Percentiles rank a stretch among this genome's conserved stretches.
These are phyloP conservation scores for Plantago coronopus DNA, from an alignment of 305 asterid genomes.

Conservation along the genomic window DNA sequence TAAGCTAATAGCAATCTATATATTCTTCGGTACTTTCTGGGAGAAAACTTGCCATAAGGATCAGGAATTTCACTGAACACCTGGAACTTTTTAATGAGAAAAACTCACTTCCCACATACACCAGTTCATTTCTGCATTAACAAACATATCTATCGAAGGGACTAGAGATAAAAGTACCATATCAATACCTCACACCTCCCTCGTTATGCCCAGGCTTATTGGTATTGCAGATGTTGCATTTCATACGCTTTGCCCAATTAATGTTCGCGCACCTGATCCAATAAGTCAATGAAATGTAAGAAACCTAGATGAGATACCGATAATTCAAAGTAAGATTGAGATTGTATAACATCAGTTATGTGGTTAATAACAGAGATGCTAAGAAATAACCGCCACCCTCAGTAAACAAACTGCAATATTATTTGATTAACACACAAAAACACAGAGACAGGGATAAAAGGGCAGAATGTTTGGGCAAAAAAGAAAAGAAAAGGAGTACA, in stretches of 20 bases:
- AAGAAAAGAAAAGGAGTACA: not conserved
- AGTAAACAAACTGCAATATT: not conserved
- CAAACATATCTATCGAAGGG: not conserved
- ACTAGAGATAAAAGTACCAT: conserved; percentile 6
- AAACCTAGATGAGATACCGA: not conserved
- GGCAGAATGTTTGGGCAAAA: too few relatives aligned
- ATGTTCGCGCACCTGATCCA: conserved; percentile 87
- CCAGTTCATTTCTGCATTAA: not conserved
- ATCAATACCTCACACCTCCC: conserved; percentile 86
- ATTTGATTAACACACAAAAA: too few relatives aligned
- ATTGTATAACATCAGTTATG: not conserved
- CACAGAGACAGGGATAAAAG: too few relatives aligned
- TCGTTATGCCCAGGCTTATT: conserved; percentile 91
- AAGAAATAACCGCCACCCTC: not conserved
- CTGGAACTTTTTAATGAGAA: not conserved
- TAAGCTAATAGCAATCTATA: not conserved
- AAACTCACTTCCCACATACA: conserved; percentile 12
- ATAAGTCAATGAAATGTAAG: not conserved
- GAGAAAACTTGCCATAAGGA: not conserved
- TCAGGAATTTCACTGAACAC: not conserved
- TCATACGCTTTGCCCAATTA: conserved; percentile 94
- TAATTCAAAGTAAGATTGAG: not conserved
- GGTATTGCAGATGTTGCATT: conserved; percentile 98
- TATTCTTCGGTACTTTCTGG: conserved; percentile 2
- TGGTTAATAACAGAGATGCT: not conserved